phyloP scores from a whole-genome alignment of 345 rosid genomes.

The Melaleuca alternifolia region DNA sequence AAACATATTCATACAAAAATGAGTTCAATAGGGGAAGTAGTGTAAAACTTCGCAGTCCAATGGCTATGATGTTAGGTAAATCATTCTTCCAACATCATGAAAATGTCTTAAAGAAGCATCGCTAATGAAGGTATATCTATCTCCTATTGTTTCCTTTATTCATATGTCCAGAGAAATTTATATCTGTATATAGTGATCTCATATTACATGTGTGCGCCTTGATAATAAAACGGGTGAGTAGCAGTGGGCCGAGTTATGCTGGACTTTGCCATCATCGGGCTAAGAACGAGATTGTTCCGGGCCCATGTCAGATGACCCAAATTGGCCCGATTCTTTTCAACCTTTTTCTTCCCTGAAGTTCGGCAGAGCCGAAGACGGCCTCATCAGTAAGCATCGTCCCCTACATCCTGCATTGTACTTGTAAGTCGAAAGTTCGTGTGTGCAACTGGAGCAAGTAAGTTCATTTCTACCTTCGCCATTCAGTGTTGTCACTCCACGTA shows the following conservation, averaged over 20 bases:
- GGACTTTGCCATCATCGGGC: not conserved
- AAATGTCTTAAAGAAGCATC: not conserved
- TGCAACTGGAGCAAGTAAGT: not conserved
- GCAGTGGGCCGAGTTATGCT: not conserved
- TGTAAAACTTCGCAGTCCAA: not conserved
- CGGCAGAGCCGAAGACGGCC: not conserved
- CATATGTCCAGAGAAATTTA: not conserved
- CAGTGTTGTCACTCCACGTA: not conserved
- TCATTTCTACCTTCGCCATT: not conserved
- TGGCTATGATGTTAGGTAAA: not conserved
- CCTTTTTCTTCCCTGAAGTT: not conserved
- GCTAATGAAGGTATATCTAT: not conserved
- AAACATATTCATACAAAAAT: not conserved
- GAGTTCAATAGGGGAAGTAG: not conserved
- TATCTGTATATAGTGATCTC: not conserved
- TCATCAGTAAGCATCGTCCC: not conserved
- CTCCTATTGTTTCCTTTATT: not conserved
- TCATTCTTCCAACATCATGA: not conserved
- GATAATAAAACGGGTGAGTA: not conserved
- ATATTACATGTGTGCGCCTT: not conserved
- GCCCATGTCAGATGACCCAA: not conserved
- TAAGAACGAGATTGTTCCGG: not conserved
- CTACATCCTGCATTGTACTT: not conserved
- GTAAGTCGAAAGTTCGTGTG: not conserved
- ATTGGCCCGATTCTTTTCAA: not conserved